Conservation (phyloP, 2,329 filamentous ascomycete genomes). For the Bipolaris cookei region DNA sequence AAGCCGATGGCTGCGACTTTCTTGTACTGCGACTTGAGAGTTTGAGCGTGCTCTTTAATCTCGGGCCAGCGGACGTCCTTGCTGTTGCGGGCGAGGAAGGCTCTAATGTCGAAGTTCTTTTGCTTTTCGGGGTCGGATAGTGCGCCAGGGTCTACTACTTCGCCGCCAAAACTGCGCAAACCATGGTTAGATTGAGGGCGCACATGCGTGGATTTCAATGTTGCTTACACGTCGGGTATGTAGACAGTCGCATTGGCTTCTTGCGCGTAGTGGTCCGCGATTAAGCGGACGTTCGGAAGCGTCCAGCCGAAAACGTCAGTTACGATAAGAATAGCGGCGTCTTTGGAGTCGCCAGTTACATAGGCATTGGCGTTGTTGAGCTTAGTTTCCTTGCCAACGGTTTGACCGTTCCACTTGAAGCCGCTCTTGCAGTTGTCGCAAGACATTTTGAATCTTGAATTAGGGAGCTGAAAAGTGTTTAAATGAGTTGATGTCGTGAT, state of each 20-base stretch:
- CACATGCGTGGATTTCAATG: not conserved
- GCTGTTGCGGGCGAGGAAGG: constrained; percentile 48
- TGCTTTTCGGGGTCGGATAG: constrained; percentile 37
- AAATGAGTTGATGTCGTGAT: not conserved
- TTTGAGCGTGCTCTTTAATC: constrained; percentile 46
- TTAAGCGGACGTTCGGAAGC: constrained; percentile 54
- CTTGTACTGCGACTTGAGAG: constrained; percentile 43
- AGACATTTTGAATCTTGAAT: constrained; percentile 29
- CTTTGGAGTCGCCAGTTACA: constrained; percentile 53
- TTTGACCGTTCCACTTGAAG: constrained; percentile 49
- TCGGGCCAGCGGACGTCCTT: constrained; percentile 50
- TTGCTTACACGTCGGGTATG: constrained; percentile 52
- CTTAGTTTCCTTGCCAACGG: constrained; percentile 48
- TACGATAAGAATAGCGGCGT: constrained; percentile 56
- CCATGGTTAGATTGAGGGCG: not conserved
- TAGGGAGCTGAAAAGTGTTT: not conserved
- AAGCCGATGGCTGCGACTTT: constrained; percentile 58
- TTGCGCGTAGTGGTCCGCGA: constrained; percentile 57
- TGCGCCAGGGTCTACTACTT: constrained; percentile 37
- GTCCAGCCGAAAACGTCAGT: constrained; percentile 57
- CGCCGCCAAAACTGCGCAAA: constrained; percentile 38
- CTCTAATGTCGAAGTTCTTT: constrained; percentile 49
- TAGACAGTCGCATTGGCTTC: constrained; percentile 55
- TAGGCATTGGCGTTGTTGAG: constrained; percentile 51
- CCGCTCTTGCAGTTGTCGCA: constrained; percentile 48